Conservation (phyloP, 2,329 filamentous ascomycete species). For the Podosphaera xanthii region DNA sequence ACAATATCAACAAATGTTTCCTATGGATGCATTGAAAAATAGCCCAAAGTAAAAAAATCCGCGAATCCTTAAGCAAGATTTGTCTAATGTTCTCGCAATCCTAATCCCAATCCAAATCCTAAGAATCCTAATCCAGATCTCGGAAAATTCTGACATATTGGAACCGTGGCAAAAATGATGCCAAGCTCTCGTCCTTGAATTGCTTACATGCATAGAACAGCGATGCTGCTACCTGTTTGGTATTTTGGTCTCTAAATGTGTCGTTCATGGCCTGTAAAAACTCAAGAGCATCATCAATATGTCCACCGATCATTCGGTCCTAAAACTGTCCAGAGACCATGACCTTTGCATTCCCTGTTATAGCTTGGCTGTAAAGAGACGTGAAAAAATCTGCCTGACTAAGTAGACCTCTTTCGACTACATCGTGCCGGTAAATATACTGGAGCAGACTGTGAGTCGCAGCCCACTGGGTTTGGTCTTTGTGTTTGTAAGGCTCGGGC, state of each 20-base stretch:
- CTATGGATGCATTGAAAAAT: no score
- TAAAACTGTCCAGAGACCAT: neutral
- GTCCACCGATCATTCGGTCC: neutral
- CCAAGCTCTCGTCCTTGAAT: neutral
- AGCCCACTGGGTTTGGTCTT: neutral
- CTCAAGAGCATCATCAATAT: neutral
- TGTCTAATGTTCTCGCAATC: no score
- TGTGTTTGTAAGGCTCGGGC: neutral
- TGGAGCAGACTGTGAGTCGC: neutral
- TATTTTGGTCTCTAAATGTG: neutral
- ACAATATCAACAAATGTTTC: no score
- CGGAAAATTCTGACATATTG: neutral
- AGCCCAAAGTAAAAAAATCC: no score
- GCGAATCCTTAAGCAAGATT: no score
- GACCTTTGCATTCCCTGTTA: neutral
- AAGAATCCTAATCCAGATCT: no score
- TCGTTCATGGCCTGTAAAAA: neutral
- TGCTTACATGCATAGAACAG: neutral
- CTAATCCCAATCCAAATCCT: no score
- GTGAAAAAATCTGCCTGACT: neutral
- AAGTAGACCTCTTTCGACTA: neutral
- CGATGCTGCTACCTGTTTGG: neutral
- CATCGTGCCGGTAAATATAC: neutral
- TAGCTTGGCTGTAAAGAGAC: neutral
- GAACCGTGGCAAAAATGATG: neutral